phyloP scores from a whole-genome alignment of 768 basidiomycete species.

The Russula sp. region DNA sequence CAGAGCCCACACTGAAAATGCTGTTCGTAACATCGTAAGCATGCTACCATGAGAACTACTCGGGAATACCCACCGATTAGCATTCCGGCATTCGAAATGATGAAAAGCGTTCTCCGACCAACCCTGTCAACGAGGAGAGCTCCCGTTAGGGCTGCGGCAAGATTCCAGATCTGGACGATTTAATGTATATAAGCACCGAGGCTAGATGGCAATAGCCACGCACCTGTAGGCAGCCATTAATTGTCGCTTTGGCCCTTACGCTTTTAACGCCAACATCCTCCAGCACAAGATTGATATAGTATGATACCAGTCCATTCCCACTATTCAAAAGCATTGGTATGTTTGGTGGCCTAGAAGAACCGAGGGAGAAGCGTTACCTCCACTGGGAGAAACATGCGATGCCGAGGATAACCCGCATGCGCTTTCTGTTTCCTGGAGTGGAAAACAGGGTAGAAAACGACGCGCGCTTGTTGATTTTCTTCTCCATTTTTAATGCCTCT shows the following conservation, averaged over 20 bases:
- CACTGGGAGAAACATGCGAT: conserved; percentile 71
- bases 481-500: conserved; percentile 59
- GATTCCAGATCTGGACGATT: conserved; percentile 49
- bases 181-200: background rate
- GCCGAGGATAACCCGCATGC: conserved; percentile 61
- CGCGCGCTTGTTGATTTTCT: conserved; percentile 43
- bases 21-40: conserved; percentile 27
- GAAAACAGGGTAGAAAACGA: conserved; percentile 49
- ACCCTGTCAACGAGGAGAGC: conserved; percentile 60
- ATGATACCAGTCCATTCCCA: conserved; percentile 65
- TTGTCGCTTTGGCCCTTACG: conserved; percentile 48
- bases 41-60: background rate
- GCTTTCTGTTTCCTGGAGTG: conserved; percentile 61
- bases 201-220: background rate
- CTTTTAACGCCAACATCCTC: conserved; percentile 55
- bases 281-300: conserved; percentile 66
- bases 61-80: conserved; percentile 39
- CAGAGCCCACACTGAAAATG: conserved; percentile 53
- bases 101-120: conserved; percentile 64
- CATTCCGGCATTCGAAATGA: conserved; percentile 57
- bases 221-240: conserved; percentile 60
- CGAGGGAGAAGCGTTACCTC: conserved; percentile 40
- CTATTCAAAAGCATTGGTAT: conserved; percentile 29
- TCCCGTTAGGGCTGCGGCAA: conserved; percentile 50
- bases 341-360: background rate